phyloP scores from a whole-genome alignment of 495 filamentous ascomycete species.

The Ramalina intermedia region DNA sequence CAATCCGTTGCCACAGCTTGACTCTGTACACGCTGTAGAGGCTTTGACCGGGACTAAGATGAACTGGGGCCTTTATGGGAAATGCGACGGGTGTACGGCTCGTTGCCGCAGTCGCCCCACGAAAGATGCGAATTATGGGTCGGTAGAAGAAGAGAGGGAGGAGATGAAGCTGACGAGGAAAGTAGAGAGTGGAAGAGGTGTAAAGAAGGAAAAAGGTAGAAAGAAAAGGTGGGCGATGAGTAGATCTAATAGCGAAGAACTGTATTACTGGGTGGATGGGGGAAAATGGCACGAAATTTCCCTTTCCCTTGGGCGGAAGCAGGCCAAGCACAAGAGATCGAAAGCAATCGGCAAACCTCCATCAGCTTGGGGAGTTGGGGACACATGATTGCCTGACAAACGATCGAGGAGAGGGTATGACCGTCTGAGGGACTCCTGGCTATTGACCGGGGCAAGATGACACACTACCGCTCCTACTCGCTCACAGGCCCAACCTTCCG shows the following conservation, averaged over 20 bases:
- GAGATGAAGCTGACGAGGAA: background rate
- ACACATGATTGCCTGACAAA: too few relatives aligned
- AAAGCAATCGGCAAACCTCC: constrained; percentile 2
- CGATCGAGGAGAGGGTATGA: too few relatives aligned
- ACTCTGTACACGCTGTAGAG: too few relatives aligned
- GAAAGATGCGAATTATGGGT: background rate
- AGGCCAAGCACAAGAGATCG: constrained; percentile 7
- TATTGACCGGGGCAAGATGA: too few relatives aligned
- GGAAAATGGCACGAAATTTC: constrained; percentile 4
- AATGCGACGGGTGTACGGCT: too few relatives aligned
- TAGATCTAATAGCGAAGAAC: constrained; percentile 3
- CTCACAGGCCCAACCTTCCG: too few relatives aligned
- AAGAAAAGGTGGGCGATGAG: constrained; percentile 2
- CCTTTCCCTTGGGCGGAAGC: constrained; percentile 11
- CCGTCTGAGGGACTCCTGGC: too few relatives aligned
- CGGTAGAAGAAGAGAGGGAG: background rate
- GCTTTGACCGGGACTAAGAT: too few relatives aligned
- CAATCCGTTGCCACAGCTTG: too few relatives aligned
- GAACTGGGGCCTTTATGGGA: too few relatives aligned
- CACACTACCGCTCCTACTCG: too few relatives aligned
- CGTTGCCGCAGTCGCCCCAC: too few relatives aligned
- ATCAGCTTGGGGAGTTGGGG: background rate
- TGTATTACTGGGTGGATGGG: background rate
- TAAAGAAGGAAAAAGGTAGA: background rate
- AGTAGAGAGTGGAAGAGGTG: constrained; percentile 1